Base-by-base conservation (phyloP, 2,329 filamentous ascomycete species). In the Stagonosporopsis cucurbitacearum region DNA sequence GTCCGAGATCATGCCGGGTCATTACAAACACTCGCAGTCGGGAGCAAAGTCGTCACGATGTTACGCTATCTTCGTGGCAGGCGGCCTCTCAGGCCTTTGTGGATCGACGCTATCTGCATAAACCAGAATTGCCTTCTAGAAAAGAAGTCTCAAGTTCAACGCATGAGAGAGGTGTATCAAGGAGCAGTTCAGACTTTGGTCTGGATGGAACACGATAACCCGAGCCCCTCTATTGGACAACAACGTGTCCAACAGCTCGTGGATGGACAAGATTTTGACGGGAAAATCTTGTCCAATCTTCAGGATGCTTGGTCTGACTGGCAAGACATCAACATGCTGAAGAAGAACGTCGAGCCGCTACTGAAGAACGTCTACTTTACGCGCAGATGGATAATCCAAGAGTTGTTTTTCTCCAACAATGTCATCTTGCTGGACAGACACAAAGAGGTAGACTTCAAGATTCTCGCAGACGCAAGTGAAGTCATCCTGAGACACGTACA, bases 341-440 rank as follows among this genome's bases (percentile, higher is more conserved):
- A 37, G 23, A 4, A 2, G 7, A 8, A 28, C 22, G 44, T 47
- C 8, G 33, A 37, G 12, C 44, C 44, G 33, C n/a, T 47, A 22
- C 33, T 39, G 32, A 37, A 13, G 3, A 47, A 37, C 4, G 9
- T 15, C n/a, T 47, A 37, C 23, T 47, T 37, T 23, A 47, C 44
- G 22, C 44, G 44, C 22, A 30, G 44, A 19, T 47, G 44, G 44
- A 37, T 47, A n/a, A 47, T 47, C 19, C 44, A 47, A 15, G 44
- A 37, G 32, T 20, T 47, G 20, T 47, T 37, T 9, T 15, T 47
- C 22, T 47, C 44, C 33, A 47, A 19, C 33, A 37, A 37, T 6
- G 32, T 47, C 13, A 9, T 26, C 23, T 15, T 47, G 23, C 33
- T 37, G 11, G 44, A 37, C 26, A 5, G 23, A 20, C 9, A 47